Evolutionary conservation across 2,329 filamentous ascomycete species (phyloP), one percentile per base, ranked within the genome.

Genomic region (Arachnopeziza araneosa): DNA sequence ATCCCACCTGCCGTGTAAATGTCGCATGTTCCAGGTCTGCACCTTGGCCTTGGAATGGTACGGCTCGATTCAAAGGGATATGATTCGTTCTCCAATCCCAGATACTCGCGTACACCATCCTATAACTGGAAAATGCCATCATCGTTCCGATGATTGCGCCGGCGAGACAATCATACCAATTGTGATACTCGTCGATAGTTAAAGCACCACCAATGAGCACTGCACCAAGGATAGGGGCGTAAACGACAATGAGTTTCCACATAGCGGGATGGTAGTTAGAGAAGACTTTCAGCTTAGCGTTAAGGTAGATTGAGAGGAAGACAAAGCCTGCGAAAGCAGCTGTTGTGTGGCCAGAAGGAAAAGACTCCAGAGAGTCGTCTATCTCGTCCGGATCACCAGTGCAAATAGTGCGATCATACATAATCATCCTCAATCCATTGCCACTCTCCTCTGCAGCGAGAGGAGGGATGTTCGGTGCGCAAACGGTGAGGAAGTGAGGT

Each of bases 281-380:
- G 67, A 86, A 90, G 59, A 90, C 82, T 78, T 91, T 91, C 65
- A 92, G 79, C 76, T 91, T 91, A 54, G 86, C 88, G 72, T 91
- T 91, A 52, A 92, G 81, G 75, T 91, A 92, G 1, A 91, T 77
- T 66, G 81, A 87, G 2, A 91, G 75, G 70, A 83, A 91, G 23
- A 89, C 79, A 66, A 90, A 88, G 5, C 87, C 87, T 0, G 85
- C 86, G 60, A 90, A 91, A 0, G 87, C 87, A 0, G 88, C 88
- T 0, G 88, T 89, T 5, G 86, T 85, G 73, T 92, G 89, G 0
- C 89, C 89, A 1, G 83, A 88, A 0, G 89, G 89, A 73, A 92
- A 87, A 0, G 84, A 87, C 69, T 90, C 85, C 0, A 91, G 78
- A 1, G 80, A 79, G 70, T 91, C 87, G 70, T 90, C 81, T 74